Percentiles rank a stretch among this genome's conserved stretches.
Evolutionary conservation across 1,284 basidiomycete species (phyloP).

Genomic region (Trametes versicolor): DNA sequence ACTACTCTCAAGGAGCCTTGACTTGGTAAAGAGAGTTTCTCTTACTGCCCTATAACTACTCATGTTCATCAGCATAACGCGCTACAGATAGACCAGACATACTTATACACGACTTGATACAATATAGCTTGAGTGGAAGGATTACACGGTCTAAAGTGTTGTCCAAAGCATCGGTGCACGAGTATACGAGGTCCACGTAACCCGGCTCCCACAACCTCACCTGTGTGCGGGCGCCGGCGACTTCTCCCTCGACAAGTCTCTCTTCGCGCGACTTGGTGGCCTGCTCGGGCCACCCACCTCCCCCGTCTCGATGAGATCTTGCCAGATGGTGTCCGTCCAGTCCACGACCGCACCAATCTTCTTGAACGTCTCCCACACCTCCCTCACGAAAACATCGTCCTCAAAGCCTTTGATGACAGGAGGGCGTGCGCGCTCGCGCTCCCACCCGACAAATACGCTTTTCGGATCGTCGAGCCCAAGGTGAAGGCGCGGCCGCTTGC

Average conservation of each 20-base stretch:
- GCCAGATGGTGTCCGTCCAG: slow-evolving; percentile 56
- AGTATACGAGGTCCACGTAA: background rate
- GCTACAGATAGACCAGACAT: too few species aligned
- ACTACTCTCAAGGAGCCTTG: too few species aligned
- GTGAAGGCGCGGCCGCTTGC: slow-evolving; percentile 42
- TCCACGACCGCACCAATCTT: slow-evolving; percentile 46
- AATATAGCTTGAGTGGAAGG: too few species aligned
- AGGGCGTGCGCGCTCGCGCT: slow-evolving; percentile 23
- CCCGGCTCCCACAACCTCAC: background rate
- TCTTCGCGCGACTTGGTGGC: slow-evolving; percentile 8
- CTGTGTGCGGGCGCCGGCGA: slow-evolving; percentile 6
- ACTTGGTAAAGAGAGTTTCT: too few species aligned
- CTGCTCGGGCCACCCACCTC: slow-evolving; percentile 28
- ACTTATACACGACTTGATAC: too few species aligned
- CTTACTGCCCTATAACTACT: too few species aligned
- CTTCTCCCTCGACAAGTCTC: slow-evolving; percentile 5
- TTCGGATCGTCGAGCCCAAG: slow-evolving; percentile 32
- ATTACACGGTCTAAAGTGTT: too few species aligned
- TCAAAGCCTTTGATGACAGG: slow-evolving; percentile 58
- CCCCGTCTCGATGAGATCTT: slow-evolving; percentile 32
- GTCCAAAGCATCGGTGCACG: background rate
- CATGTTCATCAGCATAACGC: too few species aligned
- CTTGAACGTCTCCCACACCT: slow-evolving; percentile 43
- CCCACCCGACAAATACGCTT: slow-evolving; percentile 29
- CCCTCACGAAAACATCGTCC: slow-evolving; percentile 49